Percentiles rank a stretch among this genome's conserved stretches.
phyloP scores from a whole-genome alignment of 164 flowering plant genomes.

The Aristolochia californica region DNA sequence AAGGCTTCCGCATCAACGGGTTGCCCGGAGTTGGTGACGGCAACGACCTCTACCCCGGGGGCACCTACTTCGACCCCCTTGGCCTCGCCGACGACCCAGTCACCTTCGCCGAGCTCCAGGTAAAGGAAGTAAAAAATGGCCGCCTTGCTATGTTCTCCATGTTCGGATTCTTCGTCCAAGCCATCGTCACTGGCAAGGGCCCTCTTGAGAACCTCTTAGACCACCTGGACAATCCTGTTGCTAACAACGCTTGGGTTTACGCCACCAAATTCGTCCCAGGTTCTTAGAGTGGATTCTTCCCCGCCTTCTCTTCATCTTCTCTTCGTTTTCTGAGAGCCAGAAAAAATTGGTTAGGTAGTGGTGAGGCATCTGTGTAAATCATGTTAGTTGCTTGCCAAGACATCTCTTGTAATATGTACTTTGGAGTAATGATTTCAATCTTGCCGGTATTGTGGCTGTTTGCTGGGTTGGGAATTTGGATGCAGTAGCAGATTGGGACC shows the following conservation, averaged over 20 bases:
- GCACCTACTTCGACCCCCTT: slow-evolving; percentile 63
- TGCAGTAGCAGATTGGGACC: no score
- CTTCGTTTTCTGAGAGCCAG: no score
- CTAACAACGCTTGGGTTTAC: slow-evolving; percentile 75
- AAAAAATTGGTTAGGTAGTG: background rate
- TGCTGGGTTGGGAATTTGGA: background rate
- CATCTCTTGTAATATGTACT: background rate
- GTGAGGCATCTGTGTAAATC: slow-evolving; percentile 1
- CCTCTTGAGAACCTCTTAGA: slow-evolving; percentile 52
- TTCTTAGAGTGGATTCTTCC: slow-evolving; percentile 19
- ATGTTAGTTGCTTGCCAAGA: slow-evolving; percentile 1
- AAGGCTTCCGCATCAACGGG: slow-evolving; percentile 64
- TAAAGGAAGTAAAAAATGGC: slow-evolving; percentile 77
- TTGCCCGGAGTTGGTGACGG: slow-evolving; percentile 60
- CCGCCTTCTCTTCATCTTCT: background rate
- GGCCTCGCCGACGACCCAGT: slow-evolving; percentile 71
- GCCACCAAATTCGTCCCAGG: slow-evolving; percentile 83
- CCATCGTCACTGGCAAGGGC: slow-evolving; percentile 68
- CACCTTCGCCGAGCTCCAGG: slow-evolving; percentile 67
- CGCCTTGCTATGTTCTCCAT: slow-evolving; percentile 76
- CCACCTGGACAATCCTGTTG: slow-evolving; percentile 67
- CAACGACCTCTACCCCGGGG: slow-evolving; percentile 72
- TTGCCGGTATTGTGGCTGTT: background rate
- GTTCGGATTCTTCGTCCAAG: slow-evolving; percentile 77
- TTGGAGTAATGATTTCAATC: background rate